A percentile compares a stretch with the other conserved stretches of the same genome.
phyloP scores from a whole-genome alignment of 805 yeast species.

The Cyberlindnera galapagoensis region DNA sequence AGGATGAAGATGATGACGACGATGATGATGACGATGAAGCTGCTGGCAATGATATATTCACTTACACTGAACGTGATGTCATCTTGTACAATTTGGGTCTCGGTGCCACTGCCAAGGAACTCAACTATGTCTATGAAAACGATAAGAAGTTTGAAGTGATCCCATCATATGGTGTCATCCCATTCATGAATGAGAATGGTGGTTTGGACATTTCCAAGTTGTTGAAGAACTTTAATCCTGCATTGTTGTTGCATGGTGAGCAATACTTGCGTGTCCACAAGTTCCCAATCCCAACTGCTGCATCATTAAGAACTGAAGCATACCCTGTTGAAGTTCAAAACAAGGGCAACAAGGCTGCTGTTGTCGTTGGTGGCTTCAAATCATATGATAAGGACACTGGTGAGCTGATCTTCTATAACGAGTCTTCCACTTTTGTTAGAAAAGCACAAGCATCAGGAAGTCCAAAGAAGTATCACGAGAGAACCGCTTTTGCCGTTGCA shows the following conservation, averaged over 20 bases:
- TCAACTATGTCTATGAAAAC: conserved; percentile 75
- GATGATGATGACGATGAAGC: conserved; percentile 42
- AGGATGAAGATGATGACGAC: conserved; percentile 37
- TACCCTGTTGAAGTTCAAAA: conserved; percentile 70
- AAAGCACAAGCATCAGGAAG: conserved; percentile 47
- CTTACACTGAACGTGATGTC: conserved; percentile 60
- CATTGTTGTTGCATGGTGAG: conserved; percentile 90
- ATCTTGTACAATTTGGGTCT: conserved; percentile 84
- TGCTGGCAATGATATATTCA: conserved; percentile 38
- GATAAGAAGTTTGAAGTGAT: conserved; percentile 72
- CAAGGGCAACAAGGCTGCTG: conserved; percentile 78
- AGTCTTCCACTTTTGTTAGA: conserved; percentile 79
- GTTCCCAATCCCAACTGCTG: conserved; percentile 75
- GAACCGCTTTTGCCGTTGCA: conserved; percentile 56
- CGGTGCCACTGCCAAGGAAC: conserved; percentile 75
- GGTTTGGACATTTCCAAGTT: conserved; percentile 51
- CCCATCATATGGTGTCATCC: conserved; percentile 88
- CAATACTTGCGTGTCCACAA: conserved; percentile 75
- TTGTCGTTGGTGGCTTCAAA: conserved; percentile 66
- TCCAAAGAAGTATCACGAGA: conserved; percentile 35
- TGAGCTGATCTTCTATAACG: conserved; percentile 70
- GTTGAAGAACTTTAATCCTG: conserved; percentile 81
- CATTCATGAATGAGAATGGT: conserved; percentile 63
- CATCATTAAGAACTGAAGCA: conserved; percentile 51
- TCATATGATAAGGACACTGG: conserved; percentile 63